Conservation (phyloP, 2,329 filamentous ascomycete genomes). For the Aspergillus fumigatiaffinis region DNA sequence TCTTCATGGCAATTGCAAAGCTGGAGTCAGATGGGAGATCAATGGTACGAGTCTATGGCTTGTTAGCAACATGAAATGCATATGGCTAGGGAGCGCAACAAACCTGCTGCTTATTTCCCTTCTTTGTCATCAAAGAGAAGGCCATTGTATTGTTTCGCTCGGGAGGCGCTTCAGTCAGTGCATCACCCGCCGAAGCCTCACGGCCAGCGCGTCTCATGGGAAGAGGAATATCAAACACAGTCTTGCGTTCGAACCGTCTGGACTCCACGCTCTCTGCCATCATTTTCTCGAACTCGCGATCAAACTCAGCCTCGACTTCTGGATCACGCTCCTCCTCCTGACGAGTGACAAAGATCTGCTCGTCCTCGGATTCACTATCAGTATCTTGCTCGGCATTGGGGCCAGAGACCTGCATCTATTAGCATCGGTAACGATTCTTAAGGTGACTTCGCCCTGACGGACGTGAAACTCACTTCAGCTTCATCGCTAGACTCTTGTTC, state of each 20-base stretch:
- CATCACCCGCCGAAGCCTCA: conserved; percentile 48
- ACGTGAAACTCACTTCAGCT: conserved; percentile 32
- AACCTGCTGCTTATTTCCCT: conserved; percentile 91
- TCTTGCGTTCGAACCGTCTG: conserved; percentile 91
- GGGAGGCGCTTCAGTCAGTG: conserved; percentile 31
- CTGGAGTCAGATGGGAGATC: conserved; percentile 82
- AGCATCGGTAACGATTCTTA: not conserved
- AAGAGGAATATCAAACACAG: conserved; percentile 93
- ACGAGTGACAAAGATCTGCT: conserved; percentile 86
- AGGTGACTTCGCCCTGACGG: not conserved
- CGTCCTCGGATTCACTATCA: conserved; percentile 65
- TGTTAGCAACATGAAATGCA: conserved; percentile 12
- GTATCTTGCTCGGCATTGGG: conserved; percentile 45
- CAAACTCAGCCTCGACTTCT: conserved; percentile 93
- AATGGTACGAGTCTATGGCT: conserved; percentile 74
- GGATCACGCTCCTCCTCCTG: conserved; percentile 88
- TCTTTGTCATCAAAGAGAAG: conserved; percentile 93
- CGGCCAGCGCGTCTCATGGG: conserved; percentile 72
- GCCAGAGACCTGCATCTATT: conserved; percentile 34
- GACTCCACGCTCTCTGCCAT: conserved; percentile 97
- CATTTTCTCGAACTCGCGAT: conserved; percentile 95
- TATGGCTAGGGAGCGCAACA: conserved; percentile 14
- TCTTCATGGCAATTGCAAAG: conserved; percentile 94
- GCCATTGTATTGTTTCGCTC: conserved; percentile 69
- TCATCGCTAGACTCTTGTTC: conserved; percentile 50